Conservation (phyloP, 2,329 filamentous ascomycete species). For the Pestalotiopsis sp. region DNA sequence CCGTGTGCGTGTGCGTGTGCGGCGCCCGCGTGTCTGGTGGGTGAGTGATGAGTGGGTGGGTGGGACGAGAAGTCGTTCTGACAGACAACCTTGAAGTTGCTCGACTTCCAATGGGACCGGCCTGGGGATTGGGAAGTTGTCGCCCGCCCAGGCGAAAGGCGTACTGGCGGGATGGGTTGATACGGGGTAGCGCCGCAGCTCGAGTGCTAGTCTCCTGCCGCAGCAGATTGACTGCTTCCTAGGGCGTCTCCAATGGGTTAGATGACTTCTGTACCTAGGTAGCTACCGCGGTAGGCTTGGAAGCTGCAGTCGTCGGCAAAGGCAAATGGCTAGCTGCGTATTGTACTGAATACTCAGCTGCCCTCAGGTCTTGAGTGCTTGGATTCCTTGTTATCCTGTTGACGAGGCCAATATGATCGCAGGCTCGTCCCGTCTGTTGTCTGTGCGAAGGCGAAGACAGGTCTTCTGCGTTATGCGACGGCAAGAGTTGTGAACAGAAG, state of each 20-base stretch:
- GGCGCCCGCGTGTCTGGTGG: background rate
- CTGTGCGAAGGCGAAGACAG: too few species aligned
- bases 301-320: background rate
- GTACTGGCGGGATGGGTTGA: background rate
- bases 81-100: background rate
- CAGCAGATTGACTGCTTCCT: background rate
- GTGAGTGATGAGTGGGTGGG: background rate
- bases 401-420: too few species aligned
- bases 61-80: background rate
- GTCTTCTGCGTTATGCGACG: too few species aligned
- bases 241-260: background rate
- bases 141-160: background rate
- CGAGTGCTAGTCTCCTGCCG: background rate
- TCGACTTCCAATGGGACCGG: background rate
- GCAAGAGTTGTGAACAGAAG: too few species aligned
- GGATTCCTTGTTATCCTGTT: too few species aligned
- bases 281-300: background rate
- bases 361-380: too few species aligned
- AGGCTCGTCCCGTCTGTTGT: too few species aligned
- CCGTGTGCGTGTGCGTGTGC: background rate
- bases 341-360: too few species aligned
- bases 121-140: background rate
- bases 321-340: background rate
- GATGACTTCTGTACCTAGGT: background rate
- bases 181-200: constrained; percentile 9